A percentile compares a stretch with the other conserved stretches of the same genome.
These are phyloP conservation scores for Sanghuangporus weigelae DNA, from an alignment of 1,284 basidiomycete genomes.

Conservation along the genomic window DNA sequence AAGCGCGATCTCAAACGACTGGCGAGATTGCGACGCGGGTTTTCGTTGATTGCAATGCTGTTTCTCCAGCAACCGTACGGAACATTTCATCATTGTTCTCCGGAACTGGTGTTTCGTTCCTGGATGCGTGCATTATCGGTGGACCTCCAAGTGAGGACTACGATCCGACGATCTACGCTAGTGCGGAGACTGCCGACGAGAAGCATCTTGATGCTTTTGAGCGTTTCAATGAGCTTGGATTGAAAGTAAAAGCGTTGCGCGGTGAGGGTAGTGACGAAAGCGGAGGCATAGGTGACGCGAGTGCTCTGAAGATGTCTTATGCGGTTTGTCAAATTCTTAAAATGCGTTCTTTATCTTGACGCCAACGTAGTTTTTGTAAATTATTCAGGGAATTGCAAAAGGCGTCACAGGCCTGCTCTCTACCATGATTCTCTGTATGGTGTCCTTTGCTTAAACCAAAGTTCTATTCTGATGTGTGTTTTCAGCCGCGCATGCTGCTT, in stretches of 20 bases:
- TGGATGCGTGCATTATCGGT: slow-evolving; percentile 58
- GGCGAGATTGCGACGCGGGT: slow-evolving; percentile 19
- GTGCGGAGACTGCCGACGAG: slow-evolving; percentile 33
- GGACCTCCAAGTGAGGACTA: slow-evolving; percentile 44
- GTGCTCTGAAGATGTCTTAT: slow-evolving; percentile 60
- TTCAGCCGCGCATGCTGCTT: slow-evolving; percentile 49
- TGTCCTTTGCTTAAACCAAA: not conserved
- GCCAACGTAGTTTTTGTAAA: not conserved
- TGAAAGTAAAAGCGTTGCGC: slow-evolving; percentile 40
- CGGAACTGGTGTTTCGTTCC: slow-evolving; percentile 36
- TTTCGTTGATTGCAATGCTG: slow-evolving; percentile 59
- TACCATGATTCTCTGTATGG: slow-evolving; percentile 51
- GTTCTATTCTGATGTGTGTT: not conserved
- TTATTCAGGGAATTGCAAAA: slow-evolving; percentile 46
- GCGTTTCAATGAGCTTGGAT: slow-evolving; percentile 36
- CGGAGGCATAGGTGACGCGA: slow-evolving; percentile 49
- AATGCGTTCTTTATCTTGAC: slow-evolving; percentile 4
- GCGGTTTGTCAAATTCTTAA: slow-evolving; percentile 37
- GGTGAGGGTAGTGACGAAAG: slow-evolving; percentile 27
- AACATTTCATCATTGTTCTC: slow-evolving; percentile 42
- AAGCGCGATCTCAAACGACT: slow-evolving; percentile 20
- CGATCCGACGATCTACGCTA: slow-evolving; percentile 52
- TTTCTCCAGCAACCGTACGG: slow-evolving; percentile 42
- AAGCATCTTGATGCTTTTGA: slow-evolving; percentile 39
- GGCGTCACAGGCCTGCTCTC: slow-evolving; percentile 40